Base-by-base conservation (phyloP, 495 filamentous ascomycete genomes). In the Poronia punctata region DNA sequence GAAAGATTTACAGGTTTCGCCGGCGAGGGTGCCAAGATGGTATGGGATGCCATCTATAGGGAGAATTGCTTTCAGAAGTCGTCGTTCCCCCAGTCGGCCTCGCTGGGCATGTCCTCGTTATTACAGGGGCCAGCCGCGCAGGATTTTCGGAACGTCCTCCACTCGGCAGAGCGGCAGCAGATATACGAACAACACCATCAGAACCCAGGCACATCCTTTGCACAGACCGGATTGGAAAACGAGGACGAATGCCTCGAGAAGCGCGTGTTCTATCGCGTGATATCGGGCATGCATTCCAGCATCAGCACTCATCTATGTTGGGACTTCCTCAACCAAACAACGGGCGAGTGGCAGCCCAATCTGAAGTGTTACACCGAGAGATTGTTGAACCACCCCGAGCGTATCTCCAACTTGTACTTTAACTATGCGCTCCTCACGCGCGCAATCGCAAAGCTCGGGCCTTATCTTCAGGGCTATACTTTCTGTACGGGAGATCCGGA, bases 371-470 rank as follows among this genome's bases (percentile, higher is more conserved):
- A 92, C 73, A 79, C 83, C 57, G 68, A 79, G 14, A 83, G 92
- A 9, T 75, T 98, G 12, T 82, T 92, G 54, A 70, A 71, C 6
- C 78, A 86, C 52, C 88, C 90, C 0, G 92, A 98, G 47, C 84
- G 88, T 37, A 82, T 96, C 55, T 90, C 90, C 39, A 98, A 98
- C 61, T 76, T 97, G 43, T 98, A 97, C 67, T 98, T 98, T 71
- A 95, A 98, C 72, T 98, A 95, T 58, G 92, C 92, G 0, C 74
- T 98, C 20, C 72, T 98, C 15, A 79, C 88, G 6, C 87, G 92
- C 47, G 92, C 92, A 14, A 72, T 95, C 38, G 80, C 82, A 15
- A 98, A 98, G 62, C 77, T 97, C n/a, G 84, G 80, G 16, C 84
- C 84, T 18, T 83, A 92, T 52, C 70, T 97, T 14, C 65, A 83